Evolutionary conservation across 1,284 basidiomycete genomes (phyloP), one percentile per base, ranked within the genome.

Genomic region (Neonothopanus nambi): DNA sequence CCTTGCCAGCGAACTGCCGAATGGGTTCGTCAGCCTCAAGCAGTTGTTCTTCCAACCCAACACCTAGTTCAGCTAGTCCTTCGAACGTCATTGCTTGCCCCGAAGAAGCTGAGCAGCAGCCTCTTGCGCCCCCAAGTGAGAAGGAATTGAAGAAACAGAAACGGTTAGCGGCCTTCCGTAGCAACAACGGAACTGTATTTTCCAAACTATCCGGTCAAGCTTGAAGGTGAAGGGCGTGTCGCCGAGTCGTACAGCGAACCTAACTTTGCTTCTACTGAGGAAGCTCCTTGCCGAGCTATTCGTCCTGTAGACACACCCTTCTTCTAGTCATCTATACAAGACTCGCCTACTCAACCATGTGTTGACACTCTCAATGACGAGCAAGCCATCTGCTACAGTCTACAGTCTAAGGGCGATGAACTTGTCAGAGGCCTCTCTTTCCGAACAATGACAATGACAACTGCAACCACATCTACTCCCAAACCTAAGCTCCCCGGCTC

Each of bases 221-320:
- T 90, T 17, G 82, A 84, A 61, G 85, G 85, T n/a, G 78, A 76
- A 61, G 87, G 87, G 3, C 76, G 87, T 42, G 79, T 89, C 13
- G 57, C 55, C 20, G 26, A 48, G 11, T 64, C 68, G 3, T 61
- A 67, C 20, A 68, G 69, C 9, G 85, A 85, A 59, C 86, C 86
- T 1, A 87, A 76, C 0, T 82, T 89, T 45, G 87, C 77, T 17
- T 80, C 79, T 4, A 84, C 80, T 2, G 81, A 85, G 56, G 79
- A 81, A 38, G 70, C 71, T 33, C 71, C 71, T 1, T 53, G 54
- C 36, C 65, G 56, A 48, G 57, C 63, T 50, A 66, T 57, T 56
- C 71, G 69, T 58, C 70, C 66, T 12, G 68, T 71, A 41, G 81
- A 87, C 57, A 71, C 78, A 12, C 74, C 81, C 0, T 81, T 88